Percentiles rank a stretch among this genome's conserved stretches.
These are phyloP conservation scores for Leucosporidium scottii DNA, from an alignment of 768 basidiomycete genomes.

Conservation along the genomic window DNA sequence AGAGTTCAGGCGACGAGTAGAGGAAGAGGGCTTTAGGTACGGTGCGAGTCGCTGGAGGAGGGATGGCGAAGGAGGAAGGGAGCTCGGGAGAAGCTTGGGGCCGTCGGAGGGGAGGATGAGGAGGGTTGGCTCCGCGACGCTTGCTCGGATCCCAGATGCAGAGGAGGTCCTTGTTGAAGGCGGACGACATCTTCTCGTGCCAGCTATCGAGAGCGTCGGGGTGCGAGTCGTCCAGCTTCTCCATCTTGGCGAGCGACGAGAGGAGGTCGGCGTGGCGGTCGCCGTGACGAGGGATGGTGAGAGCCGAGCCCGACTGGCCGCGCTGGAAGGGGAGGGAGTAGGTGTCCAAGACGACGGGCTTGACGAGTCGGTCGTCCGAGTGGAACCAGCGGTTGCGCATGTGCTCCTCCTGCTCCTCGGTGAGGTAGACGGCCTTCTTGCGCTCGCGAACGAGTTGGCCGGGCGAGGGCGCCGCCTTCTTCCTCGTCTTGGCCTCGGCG, in stretches of 20 bases:
- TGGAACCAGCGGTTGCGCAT: conserved; percentile 23
- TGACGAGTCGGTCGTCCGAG: not conserved
- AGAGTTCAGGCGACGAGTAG: not conserved
- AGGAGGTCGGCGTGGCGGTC: conserved; percentile 15
- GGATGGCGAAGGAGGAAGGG: not conserved
- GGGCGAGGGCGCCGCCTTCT: conserved; percentile 5
- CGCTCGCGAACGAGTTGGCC: conserved; percentile 21
- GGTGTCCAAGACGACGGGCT: conserved; percentile 5
- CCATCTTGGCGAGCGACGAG: not conserved
- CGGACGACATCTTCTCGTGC: conserved; percentile 20
- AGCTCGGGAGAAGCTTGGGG: not conserved
- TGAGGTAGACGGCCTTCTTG: conserved; percentile 20
- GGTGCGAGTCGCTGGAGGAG: not conserved
- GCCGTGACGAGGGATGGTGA: conserved; percentile 17
- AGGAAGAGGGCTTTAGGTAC: not conserved
- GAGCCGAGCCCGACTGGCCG: conserved; percentile 11
- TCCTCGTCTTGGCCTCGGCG: conserved; percentile 17
- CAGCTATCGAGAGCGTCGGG: conserved; percentile 16
- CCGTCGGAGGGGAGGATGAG: not conserved
- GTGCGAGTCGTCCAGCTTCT: conserved; percentile 14
- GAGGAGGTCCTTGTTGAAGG: conserved; percentile 26
- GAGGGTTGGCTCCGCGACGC: not conserved
- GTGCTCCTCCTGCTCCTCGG: conserved; percentile 16
- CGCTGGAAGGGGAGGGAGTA: conserved; percentile 14
- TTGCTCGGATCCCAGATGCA: conserved; percentile 1